Evolutionary conservation across 805 yeast genomes (phyloP).

Genomic region (Yarrowia bubula): DNA sequence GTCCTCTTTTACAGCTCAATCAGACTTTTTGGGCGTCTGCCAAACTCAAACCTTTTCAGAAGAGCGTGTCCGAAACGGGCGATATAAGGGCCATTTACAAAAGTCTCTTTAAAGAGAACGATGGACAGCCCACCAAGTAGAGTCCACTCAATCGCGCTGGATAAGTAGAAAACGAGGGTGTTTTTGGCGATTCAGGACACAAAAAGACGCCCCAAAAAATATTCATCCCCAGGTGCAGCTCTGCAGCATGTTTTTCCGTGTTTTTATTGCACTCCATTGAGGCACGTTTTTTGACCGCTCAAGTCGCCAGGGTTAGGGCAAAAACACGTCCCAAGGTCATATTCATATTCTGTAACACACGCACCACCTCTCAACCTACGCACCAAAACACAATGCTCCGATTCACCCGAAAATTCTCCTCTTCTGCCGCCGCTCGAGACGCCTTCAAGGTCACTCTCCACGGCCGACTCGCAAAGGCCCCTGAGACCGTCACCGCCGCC

Average conservation of each 20-base stretch:
- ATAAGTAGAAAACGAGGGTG: background rate
- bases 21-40: background rate
- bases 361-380: background rate
- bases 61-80: slow-evolving; percentile 5
- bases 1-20: background rate
- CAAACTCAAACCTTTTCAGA: background rate
- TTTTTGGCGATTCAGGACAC: too few relatives aligned
- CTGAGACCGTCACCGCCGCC: slow-evolving; percentile 17
- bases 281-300: background rate
- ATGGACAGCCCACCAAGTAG: background rate
- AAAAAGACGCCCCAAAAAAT: background rate
- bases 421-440: slow-evolving; percentile 24
- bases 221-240: background rate
- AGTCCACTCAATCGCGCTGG: background rate
- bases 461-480: slow-evolving; percentile 16
- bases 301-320: slow-evolving; percentile 17
- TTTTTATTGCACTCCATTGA: background rate
- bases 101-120: background rate
- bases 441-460: slow-evolving; percentile 26
- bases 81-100: background rate
- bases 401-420: slow-evolving; percentile 18
- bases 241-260: slow-evolving; percentile 7
- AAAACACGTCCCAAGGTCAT: slow-evolving; percentile 5
- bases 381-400: slow-evolving; percentile 9
- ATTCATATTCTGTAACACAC: background rate